Conservation (phyloP, 805 yeast genomes). For the Naumovozyma baii region DNA sequence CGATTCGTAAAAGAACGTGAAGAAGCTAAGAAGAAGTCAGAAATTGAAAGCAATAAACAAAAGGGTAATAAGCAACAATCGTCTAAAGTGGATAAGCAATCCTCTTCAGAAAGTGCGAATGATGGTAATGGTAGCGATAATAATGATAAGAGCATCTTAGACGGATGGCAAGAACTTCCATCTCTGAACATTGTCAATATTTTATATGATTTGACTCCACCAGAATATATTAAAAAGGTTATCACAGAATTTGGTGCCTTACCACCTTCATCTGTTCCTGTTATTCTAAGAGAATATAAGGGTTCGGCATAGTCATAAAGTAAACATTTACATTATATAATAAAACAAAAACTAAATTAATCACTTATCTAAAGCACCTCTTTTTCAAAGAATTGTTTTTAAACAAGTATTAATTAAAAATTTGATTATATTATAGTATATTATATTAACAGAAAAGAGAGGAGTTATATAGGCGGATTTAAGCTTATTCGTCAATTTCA, state of each 20-base stretch:
- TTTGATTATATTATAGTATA: too few species aligned
- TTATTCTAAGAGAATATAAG: conserved; percentile 86
- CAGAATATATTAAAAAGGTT: conserved; percentile 84
- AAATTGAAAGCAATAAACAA: conserved; percentile 22
- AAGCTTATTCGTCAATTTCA: conserved; percentile 23
- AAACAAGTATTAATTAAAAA: neutral
- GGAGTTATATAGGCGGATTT: too few species aligned
- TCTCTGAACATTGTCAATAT: conserved; percentile 68
- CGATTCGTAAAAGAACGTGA: conserved; percentile 43
- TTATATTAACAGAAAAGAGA: neutral
- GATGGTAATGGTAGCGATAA: conserved; percentile 17
- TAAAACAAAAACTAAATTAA: neutral
- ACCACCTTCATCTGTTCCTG: conserved; percentile 98
- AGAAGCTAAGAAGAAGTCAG: conserved; percentile 20
- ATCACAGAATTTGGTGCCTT: conserved; percentile 93
- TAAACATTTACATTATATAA: neutral
- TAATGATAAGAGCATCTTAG: conserved; percentile 36
- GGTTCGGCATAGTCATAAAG: conserved; percentile 23
- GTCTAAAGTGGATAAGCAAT: conserved; percentile 7
- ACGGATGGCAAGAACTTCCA: conserved; percentile 55
- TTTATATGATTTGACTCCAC: conserved; percentile 90
- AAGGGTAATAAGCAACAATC: conserved; percentile 11
- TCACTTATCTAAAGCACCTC: too few species aligned
- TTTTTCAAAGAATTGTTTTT: neutral
- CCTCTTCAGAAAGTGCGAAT: neutral